Evolutionary conservation across 257 asterid species (phyloP), one percentile per base, ranked within the genome.

Genomic region (Henckelia pumila): DNA sequence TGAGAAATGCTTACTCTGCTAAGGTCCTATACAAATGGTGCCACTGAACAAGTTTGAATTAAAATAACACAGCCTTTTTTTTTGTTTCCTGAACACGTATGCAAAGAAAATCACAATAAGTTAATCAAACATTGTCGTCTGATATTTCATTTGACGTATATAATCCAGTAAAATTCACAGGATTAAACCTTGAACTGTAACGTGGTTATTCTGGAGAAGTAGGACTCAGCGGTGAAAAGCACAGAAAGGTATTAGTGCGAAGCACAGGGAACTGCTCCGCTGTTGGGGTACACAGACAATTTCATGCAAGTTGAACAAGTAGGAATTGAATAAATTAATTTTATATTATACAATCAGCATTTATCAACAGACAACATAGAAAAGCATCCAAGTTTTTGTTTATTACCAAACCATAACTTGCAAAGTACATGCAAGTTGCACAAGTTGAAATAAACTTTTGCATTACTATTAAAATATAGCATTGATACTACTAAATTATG

Each of bases 301-400:
- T 71, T 47, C 75, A 68, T 68, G 84, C 83, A 81, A 73, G 78
- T 77, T 69, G 81, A 67, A 84, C 79, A 83, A 83, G 78, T 77
- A n/a, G 75, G 65, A 53, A 56, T 50, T 59, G 9, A 37, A 66
- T 7, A 59, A 60, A 40, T 52, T 32, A 44, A 20, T 57, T 66
- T 25, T 25, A 75, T 49, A 53, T 61, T 59, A 44, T n/a, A 64
- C 33, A 40, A 64, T 58, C 61, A 61, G 23, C 28, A 69, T n/a
- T 56, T 59, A 37, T 29, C 58, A 63, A 73, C 56, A 72, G 64
- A 71, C 69, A 69, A 56, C 70, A 70, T 50, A 33, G 66, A 55
- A 76, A 66, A 58, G 49, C 30, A 33, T 30, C 23, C 17, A 65
- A 4, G n/a, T 13, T 53, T 57, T 55, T n/a, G 67, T 30, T 61